Evolutionary conservation across 2,329 filamentous ascomycete genomes (phyloP).

Genomic region (Aspergillus ibericus): DNA sequence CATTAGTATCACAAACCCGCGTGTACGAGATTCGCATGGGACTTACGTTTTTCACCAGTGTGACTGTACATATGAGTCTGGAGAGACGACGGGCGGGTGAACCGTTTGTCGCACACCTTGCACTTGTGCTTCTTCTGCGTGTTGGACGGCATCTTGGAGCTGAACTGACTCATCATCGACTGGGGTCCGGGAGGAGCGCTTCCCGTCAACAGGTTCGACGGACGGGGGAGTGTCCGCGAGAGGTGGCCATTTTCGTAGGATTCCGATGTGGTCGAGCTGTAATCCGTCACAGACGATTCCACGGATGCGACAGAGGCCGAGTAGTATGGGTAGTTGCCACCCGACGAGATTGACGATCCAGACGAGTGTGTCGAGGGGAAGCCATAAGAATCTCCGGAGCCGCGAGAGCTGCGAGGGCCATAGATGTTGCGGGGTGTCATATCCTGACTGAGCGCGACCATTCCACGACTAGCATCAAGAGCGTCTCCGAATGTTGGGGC

Average conservation of each 20-base stretch:
- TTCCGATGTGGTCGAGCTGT: slow-evolving; percentile 85
- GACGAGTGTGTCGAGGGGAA: slow-evolving; percentile 89
- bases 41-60: slow-evolving; percentile 96
- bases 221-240: slow-evolving; percentile 80
- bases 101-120: slow-evolving; percentile 97
- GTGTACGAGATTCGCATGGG: not conserved
- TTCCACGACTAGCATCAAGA: slow-evolving; percentile 87
- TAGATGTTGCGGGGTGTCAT: slow-evolving; percentile 86
- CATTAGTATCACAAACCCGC: slow-evolving; percentile 20
- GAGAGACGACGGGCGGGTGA: slow-evolving; percentile 88
- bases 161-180: slow-evolving; percentile 99
- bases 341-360: slow-evolving; percentile 87
- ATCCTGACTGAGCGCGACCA: slow-evolving; percentile 95
- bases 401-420: slow-evolving; percentile 65
- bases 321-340: slow-evolving; percentile 81
- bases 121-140: slow-evolving; percentile 99
- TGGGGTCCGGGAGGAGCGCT: slow-evolving; percentile 79
- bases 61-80: slow-evolving; percentile 99
- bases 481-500: slow-evolving; percentile 79
- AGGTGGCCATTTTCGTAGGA: slow-evolving; percentile 70
- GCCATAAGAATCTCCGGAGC: slow-evolving; percentile 82
- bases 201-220: slow-evolving; percentile 63
- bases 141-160: slow-evolving; percentile 91
- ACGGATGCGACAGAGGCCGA: slow-evolving; percentile 68
- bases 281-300: slow-evolving; percentile 84